Evolutionary conservation across 1,139 yeast genomes (phyloP).

Genomic region (Ogataea hybrid): DNA sequence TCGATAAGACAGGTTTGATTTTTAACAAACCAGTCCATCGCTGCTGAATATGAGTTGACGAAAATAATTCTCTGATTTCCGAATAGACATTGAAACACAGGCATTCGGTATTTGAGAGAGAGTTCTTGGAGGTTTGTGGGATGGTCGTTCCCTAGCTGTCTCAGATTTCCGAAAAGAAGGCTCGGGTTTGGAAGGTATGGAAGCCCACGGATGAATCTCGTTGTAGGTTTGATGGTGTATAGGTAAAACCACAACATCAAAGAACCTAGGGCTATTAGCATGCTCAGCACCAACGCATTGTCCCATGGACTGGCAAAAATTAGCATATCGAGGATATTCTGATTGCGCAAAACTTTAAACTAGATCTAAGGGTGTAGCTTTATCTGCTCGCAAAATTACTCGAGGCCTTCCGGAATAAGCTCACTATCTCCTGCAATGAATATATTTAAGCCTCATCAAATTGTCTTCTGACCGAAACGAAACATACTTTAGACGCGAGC

Average conservation of each 20-base stretch:
- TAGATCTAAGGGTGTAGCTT: neutral
- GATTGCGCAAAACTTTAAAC: neutral
- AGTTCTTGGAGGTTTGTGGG: constrained; percentile 19
- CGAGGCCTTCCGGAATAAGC: too few species aligned
- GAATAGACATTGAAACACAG: constrained; percentile 23
- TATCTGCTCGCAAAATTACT: neutral
- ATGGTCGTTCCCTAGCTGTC: constrained; percentile 21
- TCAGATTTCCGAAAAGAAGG: constrained; percentile 15
- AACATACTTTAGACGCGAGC: too few species aligned
- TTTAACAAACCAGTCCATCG: constrained; percentile 49
- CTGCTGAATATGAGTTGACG: constrained; percentile 55
- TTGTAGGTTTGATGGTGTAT: neutral
- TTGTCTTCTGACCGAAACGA: too few species aligned
- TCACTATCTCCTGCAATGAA: too few species aligned
- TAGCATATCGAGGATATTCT: too few species aligned
- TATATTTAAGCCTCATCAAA: too few species aligned
- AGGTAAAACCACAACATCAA: neutral
- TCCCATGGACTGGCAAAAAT: too few species aligned
- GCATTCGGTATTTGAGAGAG: constrained; percentile 13
- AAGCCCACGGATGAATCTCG: neutral
- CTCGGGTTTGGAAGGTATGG: neutral
- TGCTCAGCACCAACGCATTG: neutral
- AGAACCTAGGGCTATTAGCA: neutral
- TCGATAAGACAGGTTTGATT: constrained; percentile 54
- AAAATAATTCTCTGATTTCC: constrained; percentile 57